Evolutionary conservation across 108 stramenopile genomes (phyloP).

Genomic region (Phaeodactylum tricornutum): DNA sequence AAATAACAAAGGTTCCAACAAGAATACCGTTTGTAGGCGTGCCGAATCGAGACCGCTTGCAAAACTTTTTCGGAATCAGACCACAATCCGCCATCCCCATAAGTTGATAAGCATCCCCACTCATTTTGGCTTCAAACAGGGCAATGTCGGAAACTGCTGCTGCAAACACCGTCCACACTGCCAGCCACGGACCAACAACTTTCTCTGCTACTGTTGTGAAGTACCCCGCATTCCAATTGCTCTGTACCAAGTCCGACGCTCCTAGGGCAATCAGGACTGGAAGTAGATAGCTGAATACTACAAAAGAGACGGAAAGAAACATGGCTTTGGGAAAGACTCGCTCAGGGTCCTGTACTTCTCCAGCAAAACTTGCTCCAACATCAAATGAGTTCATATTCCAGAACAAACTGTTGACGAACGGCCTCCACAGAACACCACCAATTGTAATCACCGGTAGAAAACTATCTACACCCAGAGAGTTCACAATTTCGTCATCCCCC

Average conservation of each 20-base stretch:
- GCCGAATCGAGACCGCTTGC: constrained; percentile 56
- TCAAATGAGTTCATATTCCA: constrained; percentile 94
- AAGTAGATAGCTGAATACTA: constrained; percentile 56
- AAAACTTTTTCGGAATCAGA: constrained; percentile 67
- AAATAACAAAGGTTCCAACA: constrained; percentile 59
- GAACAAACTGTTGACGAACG: constrained; percentile 87
- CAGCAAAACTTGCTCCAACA: constrained; percentile 73
- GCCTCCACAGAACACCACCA: constrained; percentile 77
- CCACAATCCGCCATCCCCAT: constrained; percentile 92
- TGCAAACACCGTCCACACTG: constrained; percentile 82
- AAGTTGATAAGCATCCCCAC: constrained; percentile 81
- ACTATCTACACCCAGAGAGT: constrained; percentile 24
- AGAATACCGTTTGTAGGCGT: constrained; percentile 83
- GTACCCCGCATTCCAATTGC: constrained; percentile 78
- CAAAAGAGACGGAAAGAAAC: constrained; percentile 48
- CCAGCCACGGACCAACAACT: constrained; percentile 83
- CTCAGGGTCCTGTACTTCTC: constrained; percentile 68
- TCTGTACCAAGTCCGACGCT: constrained; percentile 28
- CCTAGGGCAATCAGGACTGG: constrained; percentile 70
- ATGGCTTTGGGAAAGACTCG: constrained; percentile 66
- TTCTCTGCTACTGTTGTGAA: constrained; percentile 64
- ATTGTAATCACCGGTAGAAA: constrained; percentile 18
- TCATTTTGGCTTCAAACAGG: constrained; percentile 88
- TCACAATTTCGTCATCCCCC: constrained; percentile 13
- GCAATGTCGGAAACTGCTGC: constrained; percentile 83